Conservation (phyloP, 148 eudicot species). For the Heliosperma pusillum region DNA sequence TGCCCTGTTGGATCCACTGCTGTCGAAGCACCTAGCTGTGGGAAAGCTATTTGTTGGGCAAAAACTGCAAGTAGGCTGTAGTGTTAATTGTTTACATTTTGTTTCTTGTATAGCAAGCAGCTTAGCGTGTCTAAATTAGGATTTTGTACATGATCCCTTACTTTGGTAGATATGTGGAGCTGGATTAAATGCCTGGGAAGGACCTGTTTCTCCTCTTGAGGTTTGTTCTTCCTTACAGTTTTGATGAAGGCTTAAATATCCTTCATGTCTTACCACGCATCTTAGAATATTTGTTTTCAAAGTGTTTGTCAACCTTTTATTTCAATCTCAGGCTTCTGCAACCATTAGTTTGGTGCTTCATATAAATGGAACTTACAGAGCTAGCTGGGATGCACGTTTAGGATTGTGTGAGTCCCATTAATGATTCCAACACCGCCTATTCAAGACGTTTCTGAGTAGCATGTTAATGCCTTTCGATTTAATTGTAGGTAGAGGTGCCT, state of each 20-base stretch:
- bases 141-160: slow-evolving; percentile 17
- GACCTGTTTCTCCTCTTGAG: slow-evolving; percentile 89
- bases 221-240: slow-evolving; percentile 31
- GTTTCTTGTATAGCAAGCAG: not conserved
- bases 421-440: not conserved
- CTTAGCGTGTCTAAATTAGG: not conserved
- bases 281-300: not conserved
- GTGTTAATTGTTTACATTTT: not conserved
- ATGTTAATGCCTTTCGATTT: slow-evolving; percentile 16
- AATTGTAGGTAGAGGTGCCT: slow-evolving; percentile 52
- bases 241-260: slow-evolving; percentile 1
- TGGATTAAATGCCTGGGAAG: slow-evolving; percentile 69
- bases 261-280: not conserved
- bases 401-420: slow-evolving; percentile 72
- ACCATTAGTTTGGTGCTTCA: slow-evolving; percentile 51
- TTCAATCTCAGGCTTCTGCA: slow-evolving; percentile 52
- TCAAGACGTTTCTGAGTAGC: slow-evolving; percentile 10
- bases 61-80: slow-evolving; percentile 61
- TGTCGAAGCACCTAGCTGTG: slow-evolving; percentile 56
- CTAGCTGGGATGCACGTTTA: slow-evolving; percentile 85
- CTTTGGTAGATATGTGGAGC: slow-evolving; percentile 88
- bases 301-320: slow-evolving; percentile 14
- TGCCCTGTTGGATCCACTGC: slow-evolving; percentile 65
- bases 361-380: slow-evolving; percentile 92
- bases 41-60: slow-evolving; percentile 89